Evolutionary conservation across 148 eudicot genomes (phyloP), one percentile per base, ranked within the genome.

Genomic region (Mesembryanthemum crystallinum): DNA sequence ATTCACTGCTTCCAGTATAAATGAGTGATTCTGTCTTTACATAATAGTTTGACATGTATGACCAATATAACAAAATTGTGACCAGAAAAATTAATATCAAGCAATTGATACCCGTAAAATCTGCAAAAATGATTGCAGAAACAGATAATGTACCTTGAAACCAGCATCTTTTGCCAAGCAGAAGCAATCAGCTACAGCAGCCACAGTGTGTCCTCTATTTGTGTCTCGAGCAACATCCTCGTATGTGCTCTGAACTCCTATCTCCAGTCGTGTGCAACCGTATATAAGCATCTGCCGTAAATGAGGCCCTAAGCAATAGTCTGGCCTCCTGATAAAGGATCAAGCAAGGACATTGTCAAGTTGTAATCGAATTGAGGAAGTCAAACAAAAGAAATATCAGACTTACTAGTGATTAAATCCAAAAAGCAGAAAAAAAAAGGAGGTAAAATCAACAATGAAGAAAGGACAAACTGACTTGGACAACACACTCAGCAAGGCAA

Each of bases 141-240:
- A 51, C 54, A 61, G 64, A 52, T 23, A 61, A 78, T 60, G 71
- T 75, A 95, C 99, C 96, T 95, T 95, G 78, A 95, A 95, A 72
- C 99, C 99, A 77, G 99, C 96, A 92, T 95, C 99, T 86, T 95
- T 95, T 33, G 99, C 99, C 88, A 95, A 81, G 81, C 88, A 85
- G 77, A 95, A 95, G 88, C 99, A 95, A 83, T 95, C 99, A 73
- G 98, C 99, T 58, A 95, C 99, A 68, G 99, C 98, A 79, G 97
- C 97, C 75, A 95, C 99, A 20, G 99, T 95, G 85, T 95, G 99
- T 55, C 99, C 99, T 76, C 99, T 89, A 82, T 95, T 95, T 42
- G 96, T 88, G 83, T 95, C 99, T 77, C 97, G 94, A 64, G 99
- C 99, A 77, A 95, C 99, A 84, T 95, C 99, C 82, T 95, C 99